Conservation (phyloP, 1,284 basidiomycete species). For the Melampsora americana region DNA sequence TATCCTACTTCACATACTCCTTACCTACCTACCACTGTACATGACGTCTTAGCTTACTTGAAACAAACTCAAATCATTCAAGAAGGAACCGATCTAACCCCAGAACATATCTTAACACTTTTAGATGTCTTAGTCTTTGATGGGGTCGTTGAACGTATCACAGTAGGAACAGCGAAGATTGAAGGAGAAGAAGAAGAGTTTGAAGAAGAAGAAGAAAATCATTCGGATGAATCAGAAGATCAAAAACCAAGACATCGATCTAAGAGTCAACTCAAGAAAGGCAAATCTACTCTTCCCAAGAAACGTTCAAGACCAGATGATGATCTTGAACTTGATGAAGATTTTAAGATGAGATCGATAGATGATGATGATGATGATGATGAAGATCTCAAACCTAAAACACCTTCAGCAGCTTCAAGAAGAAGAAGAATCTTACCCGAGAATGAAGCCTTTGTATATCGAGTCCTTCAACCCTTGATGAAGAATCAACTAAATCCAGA, state of each 20-base stretch:
- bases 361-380: conserved; percentile 19
- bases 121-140: conserved; percentile 80
- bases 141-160: conserved; percentile 71
- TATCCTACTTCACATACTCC: conserved; percentile 69
- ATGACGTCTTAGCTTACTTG: conserved; percentile 68
- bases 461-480: conserved; percentile 33
- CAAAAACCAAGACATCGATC: neutral
- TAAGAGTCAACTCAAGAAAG: neutral
- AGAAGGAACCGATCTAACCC: conserved; percentile 65
- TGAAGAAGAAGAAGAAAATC: conserved; percentile 1
- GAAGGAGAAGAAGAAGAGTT: conserved; percentile 37
- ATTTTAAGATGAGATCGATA: neutral
- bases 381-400: neutral
- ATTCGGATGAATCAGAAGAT: conserved; percentile 9
- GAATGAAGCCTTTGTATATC: conserved; percentile 45
- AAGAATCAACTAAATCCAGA: neutral
- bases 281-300: neutral
- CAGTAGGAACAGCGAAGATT: conserved; percentile 41
- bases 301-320: neutral
- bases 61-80: conserved; percentile 72
- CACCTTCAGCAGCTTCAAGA: neutral
- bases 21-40: conserved; percentile 67
- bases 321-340: neutral
- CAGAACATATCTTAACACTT: conserved; percentile 79
- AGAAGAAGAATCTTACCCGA: conserved; percentile 19